Conservation (phyloP, 202 grass and related monocot genomes). For the Setaria italica region DNA sequence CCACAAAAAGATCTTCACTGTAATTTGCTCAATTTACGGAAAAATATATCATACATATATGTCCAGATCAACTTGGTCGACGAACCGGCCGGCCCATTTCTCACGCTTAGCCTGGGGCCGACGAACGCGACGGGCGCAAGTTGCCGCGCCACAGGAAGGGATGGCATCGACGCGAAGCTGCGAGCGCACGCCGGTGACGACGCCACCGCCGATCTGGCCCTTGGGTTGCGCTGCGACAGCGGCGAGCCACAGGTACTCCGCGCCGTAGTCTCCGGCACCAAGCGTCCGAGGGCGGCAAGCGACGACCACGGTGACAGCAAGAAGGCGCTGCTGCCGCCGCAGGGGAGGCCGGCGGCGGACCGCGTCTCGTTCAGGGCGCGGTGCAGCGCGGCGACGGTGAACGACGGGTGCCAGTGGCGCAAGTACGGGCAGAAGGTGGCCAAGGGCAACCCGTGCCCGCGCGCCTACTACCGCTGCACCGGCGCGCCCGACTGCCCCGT, state of each 20-base stretch:
- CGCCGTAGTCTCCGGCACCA: neutral
- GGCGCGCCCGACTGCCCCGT: constrained; percentile 68
- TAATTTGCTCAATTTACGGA: neutral
- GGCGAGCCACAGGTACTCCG: neutral
- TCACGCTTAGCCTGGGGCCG: constrained; percentile 42
- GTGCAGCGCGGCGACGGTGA: constrained; percentile 67
- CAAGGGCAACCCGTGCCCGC: constrained; percentile 82
- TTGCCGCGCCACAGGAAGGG: neutral
- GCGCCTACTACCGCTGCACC: constrained; percentile 83
- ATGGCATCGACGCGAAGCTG: neutral
- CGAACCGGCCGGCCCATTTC: neutral
- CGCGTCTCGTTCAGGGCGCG: constrained; percentile 68
- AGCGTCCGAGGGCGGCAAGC: neutral
- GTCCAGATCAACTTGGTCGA: neutral
- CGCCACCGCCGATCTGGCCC: neutral
- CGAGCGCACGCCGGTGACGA: neutral
- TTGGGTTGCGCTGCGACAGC: constrained; percentile 10
- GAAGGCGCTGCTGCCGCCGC: neutral
- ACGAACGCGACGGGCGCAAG: neutral
- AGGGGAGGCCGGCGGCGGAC: constrained; percentile 38
- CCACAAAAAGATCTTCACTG: neutral
- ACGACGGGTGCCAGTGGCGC: constrained; percentile 80
- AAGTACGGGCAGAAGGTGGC: constrained; percentile 87
- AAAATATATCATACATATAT: neutral
- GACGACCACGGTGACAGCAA: neutral